Percentiles rank a stretch among this genome's conserved stretches.
These are phyloP conservation scores for Stereocaulon alpinum DNA, from an alignment of 495 filamentous ascomycete species.

Conservation along the genomic window DNA sequence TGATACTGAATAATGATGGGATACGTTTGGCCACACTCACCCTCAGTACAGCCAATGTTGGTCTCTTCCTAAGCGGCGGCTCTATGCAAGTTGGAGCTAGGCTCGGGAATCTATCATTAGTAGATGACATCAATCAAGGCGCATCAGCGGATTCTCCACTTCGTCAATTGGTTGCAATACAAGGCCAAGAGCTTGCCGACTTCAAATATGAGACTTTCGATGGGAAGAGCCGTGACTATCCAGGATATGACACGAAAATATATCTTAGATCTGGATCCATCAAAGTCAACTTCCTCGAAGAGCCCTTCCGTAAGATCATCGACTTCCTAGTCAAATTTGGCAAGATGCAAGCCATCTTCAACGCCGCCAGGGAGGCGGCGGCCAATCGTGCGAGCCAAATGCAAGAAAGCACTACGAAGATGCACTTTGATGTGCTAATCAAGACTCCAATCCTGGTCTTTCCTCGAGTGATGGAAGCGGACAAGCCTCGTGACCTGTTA, in stretches of 20 bases:
- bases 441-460: conserved; percentile 95
- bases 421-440: conserved; percentile 87
- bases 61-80: conserved; percentile 74
- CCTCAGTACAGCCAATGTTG: conserved; percentile 82
- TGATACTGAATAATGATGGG: conserved; percentile 97
- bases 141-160: conserved; percentile 69
- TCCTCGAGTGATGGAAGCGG: conserved; percentile 55
- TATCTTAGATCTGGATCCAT: conserved; percentile 84
- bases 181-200: conserved; percentile 93
- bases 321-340: conserved; percentile 97
- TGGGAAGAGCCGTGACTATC: conserved; percentile 58
- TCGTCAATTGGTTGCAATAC: conserved; percentile 80
- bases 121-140: conserved; percentile 92
- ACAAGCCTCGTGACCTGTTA: conserved; percentile 64
- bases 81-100: conserved; percentile 78
- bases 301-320: conserved; percentile 96
- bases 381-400: conserved; percentile 87
- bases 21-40: conserved; percentile 88
- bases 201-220: conserved; percentile 97
- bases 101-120: conserved; percentile 74
- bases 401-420: conserved; percentile 75
- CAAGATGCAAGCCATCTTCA: conserved; percentile 98
- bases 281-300: conserved; percentile 91
- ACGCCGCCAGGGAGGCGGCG: conserved; percentile 91
- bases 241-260: conserved; percentile 90